Conservation (phyloP, 192 early-diverging fungal species). For the Podila verticillata region DNA sequence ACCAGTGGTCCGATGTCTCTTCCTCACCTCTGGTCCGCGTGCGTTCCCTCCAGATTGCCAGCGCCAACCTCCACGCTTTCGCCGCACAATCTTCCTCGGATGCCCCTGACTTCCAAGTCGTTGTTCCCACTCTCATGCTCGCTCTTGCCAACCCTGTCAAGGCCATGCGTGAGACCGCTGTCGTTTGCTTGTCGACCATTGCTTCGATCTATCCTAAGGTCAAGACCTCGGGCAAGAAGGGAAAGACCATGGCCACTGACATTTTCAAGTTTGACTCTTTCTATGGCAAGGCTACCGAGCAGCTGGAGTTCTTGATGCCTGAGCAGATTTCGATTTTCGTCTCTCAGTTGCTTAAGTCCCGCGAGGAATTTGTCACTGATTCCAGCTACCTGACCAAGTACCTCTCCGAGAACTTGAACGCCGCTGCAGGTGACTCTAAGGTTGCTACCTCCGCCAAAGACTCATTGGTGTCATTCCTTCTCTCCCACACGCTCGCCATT, state of each 20-base stretch:
- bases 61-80: slow-evolving; percentile 54
- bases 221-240: slow-evolving; percentile 50
- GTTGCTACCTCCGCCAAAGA: slow-evolving; percentile 41
- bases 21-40: slow-evolving; percentile 38
- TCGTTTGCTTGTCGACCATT: slow-evolving; percentile 66
- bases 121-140: slow-evolving; percentile 78
- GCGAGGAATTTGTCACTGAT: slow-evolving; percentile 54
- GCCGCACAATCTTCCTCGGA: slow-evolving; percentile 17
- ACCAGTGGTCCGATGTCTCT: slow-evolving; percentile 48
- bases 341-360: slow-evolving; percentile 23
- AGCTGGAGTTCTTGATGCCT: slow-evolving; percentile 42
- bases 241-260: slow-evolving; percentile 33
- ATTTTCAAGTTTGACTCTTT: slow-evolving; percentile 48
- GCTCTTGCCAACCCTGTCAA: slow-evolving; percentile 64
- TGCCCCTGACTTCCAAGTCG: slow-evolving; percentile 68
- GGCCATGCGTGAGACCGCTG: slow-evolving; percentile 70
- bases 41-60: slow-evolving; percentile 67
- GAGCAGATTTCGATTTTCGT: slow-evolving; percentile 26
- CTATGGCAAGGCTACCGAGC: slow-evolving; percentile 46
- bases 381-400: slow-evolving; percentile 49
- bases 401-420: slow-evolving; percentile 52
- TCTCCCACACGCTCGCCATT: slow-evolving; percentile 63
- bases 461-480: slow-evolving; percentile 56
- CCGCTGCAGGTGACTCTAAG: slow-evolving; percentile 35
- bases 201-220: slow-evolving; percentile 52